Percentiles rank a stretch among this genome's conserved stretches.
These are phyloP conservation scores for Loxodes magnus DNA, from an alignment of 73 alveolate species.

Conservation along the genomic window DNA sequence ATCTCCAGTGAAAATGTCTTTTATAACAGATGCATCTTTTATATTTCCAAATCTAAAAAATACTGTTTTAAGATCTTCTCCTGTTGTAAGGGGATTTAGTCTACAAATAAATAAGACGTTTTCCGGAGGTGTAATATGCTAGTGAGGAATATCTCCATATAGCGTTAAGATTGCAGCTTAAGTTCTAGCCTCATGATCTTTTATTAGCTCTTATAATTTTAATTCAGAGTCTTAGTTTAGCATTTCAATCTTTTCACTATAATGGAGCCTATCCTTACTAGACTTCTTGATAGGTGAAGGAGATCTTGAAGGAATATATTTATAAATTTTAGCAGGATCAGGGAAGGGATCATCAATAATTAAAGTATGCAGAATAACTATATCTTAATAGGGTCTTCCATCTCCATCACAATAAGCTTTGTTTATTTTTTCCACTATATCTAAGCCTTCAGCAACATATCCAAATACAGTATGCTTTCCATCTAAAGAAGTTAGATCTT, in stretches of 20 bases:
- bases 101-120: conserved; percentile 95
- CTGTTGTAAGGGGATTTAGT: conserved; percentile 91
- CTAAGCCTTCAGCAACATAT: conserved; percentile 82
- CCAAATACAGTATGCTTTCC: conserved; percentile 98
- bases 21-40: conserved; percentile 84
- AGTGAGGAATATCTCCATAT: conserved; percentile 98
- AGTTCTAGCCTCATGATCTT: conserved; percentile 67
- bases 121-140: conserved; percentile 99
- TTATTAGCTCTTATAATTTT: conserved; percentile 54
- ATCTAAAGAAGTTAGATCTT: conserved; percentile 66
- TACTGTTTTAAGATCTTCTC: conserved; percentile 71
- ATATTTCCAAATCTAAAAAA: conserved; percentile 93
- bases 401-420: conserved; percentile 65
- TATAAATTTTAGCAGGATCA: conserved; percentile 70
- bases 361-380: conserved; percentile 78
- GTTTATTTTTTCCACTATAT: conserved; percentile 67
- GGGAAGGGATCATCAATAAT: conserved; percentile 89
- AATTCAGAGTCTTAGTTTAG: conserved; percentile 49
- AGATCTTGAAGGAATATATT: conserved; percentile 77
- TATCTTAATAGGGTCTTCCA: conserved; percentile 82
- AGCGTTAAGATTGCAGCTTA: conserved; percentile 88
- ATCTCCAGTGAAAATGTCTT: conserved; percentile 99
- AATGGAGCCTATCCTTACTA: conserved; percentile 60
- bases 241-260: conserved; percentile 57
- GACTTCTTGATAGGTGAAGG: conserved; percentile 59